Evolutionary conservation across 1,284 basidiomycete genomes (phyloP), one percentile per base, ranked within the genome.

Genomic region (Flammula alnicola): DNA sequence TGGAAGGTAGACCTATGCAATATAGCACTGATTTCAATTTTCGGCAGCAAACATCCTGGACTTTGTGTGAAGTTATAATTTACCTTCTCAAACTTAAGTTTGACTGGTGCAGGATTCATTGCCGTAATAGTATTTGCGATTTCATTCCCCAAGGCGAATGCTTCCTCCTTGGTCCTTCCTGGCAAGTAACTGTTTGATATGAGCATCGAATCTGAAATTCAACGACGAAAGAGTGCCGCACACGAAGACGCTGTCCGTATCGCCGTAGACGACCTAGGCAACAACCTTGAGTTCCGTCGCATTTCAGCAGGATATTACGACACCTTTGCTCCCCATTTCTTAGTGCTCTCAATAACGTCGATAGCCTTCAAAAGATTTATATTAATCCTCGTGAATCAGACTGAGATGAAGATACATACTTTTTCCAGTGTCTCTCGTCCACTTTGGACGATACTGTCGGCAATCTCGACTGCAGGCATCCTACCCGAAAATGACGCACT

Each of bases 381-480:
- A 26, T 22, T 22, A 25, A 31, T n/a, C n/a, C 10, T 31, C n/a
- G n/a, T 5, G 9, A 10, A 44, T 8, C n/a, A 23, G 8, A 19
- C 17, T 11, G 6, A 33, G 22, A 26, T 35, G 4, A 19, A 25
- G 30, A 12, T 7, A 37, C 68, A 7, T 29, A 89, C 93, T 80
- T 94, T 93, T 69, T 98, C 95, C 14, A 99, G 75, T 0, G 94
- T 98, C 71, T 98, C 95, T 30, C 96, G 79, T 2, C 96, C 96
- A 16, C 85, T 95, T 71, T 98, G 95, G 0, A 99, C 96, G 57
- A 99, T 98, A 47, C 93, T 93, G 64, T 99, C 96, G 0, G 96
- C 97, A 31, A 99, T 93, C 71, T 98, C 95, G 14, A 98, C 95
- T 16, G 93, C 94, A 14, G 97, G 96, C 97, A 99, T 99, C 39